Percentiles rank a stretch among this genome's conserved stretches.
Conservation (phyloP, 495 filamentous ascomycete genomes). For the Penicillium cinerascens region DNA sequence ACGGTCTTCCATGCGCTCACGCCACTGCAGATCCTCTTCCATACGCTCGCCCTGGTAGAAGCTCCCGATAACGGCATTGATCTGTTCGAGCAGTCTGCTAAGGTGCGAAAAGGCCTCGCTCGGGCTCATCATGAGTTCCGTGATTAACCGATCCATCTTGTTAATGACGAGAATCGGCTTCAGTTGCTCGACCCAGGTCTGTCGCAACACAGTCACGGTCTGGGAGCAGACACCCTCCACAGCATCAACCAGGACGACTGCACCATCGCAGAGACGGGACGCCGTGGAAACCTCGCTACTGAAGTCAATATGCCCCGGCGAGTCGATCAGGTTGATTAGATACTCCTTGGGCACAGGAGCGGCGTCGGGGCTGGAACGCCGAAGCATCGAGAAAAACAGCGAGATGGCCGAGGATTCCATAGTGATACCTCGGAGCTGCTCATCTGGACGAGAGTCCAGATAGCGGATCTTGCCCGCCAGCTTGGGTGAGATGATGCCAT, state of each 20-base stretch:
- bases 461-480: constrained; percentile 97
- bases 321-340: constrained; percentile 96
- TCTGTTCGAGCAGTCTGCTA: constrained; percentile 86
- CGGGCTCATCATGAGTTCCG: constrained; percentile 89
- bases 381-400: constrained; percentile 88
- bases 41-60: constrained; percentile 98
- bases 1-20: constrained; percentile 85
- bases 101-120: constrained; percentile 85
- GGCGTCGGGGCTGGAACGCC: constrained; percentile 63
- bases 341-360: constrained; percentile 76
- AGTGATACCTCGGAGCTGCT: constrained; percentile 94
- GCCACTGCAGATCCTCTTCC: constrained; percentile 97
- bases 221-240: constrained; percentile 98
- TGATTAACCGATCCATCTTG: constrained; percentile 93
- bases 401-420: constrained; percentile 99
- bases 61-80: constrained; percentile 95
- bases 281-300: constrained; percentile 97
- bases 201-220: constrained; percentile 92
- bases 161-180: constrained; percentile 95
- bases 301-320: constrained; percentile 97
- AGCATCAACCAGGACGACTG: constrained; percentile 93
- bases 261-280: constrained; percentile 91
- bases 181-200: constrained; percentile 93
- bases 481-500: constrained; percentile 98
- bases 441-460: constrained; percentile 93